Evolutionary conservation across 441 rosid species (phyloP).

Genomic region (Adansonia gregorii): DNA sequence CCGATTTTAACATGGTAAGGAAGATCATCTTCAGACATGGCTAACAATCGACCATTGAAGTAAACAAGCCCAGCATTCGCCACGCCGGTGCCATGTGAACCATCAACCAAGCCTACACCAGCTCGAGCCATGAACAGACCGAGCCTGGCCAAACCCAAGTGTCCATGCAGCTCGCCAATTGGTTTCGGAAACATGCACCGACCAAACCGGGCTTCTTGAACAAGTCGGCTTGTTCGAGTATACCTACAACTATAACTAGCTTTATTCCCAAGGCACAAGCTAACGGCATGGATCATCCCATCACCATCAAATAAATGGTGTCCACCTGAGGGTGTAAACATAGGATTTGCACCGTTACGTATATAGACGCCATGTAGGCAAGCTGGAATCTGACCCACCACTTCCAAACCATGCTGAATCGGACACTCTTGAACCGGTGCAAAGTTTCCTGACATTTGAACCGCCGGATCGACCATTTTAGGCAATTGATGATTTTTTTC

Average conservation of each 20-base stretch:
- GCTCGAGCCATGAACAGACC: constrained; percentile 60
- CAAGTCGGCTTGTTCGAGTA: constrained; percentile 61
- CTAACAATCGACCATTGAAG: constrained; percentile 67
- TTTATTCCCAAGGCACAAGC: constrained; percentile 38
- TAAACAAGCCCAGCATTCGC: constrained; percentile 72
- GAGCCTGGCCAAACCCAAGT: constrained; percentile 64
- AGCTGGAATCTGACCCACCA: constrained; percentile 54
- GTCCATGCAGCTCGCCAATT: constrained; percentile 72
- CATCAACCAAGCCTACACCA: constrained; percentile 52
- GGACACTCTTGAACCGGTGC: constrained; percentile 64
- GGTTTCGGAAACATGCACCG: constrained; percentile 64
- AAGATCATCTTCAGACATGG: constrained; percentile 82
- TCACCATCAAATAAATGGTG: constrained; percentile 79
- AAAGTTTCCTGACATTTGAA: constrained; percentile 63
- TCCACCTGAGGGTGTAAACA: constrained; percentile 54
- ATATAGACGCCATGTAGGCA: constrained; percentile 58
- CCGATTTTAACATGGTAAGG: constrained; percentile 65
- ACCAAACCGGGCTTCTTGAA: constrained; percentile 58
- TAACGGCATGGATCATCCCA: constrained; percentile 80
- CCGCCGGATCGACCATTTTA: constrained; percentile 36
- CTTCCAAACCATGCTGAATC: constrained; percentile 54
- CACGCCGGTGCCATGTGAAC: constrained; percentile 58
- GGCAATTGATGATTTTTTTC: constrained; percentile 44
- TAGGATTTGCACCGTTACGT: constrained; percentile 73
- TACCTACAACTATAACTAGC: constrained; percentile 67